Base-by-base conservation (phyloP, 768 basidiomycete species). In the Tricholomella constricta region DNA sequence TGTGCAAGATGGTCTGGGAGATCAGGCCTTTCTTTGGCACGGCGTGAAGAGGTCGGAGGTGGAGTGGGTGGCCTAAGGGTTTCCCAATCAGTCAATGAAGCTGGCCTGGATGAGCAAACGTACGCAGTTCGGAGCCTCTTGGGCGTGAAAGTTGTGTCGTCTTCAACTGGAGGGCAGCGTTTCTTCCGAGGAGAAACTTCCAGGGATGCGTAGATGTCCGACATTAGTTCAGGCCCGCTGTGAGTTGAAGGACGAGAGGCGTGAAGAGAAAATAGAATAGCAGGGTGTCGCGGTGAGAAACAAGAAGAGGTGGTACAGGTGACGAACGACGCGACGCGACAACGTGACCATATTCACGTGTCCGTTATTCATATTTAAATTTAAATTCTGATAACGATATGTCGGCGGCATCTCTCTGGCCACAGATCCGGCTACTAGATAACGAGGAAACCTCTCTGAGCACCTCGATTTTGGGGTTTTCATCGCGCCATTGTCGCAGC, bases 181-280 rank as follows among this genome's bases (percentile, higher is more conserved):
- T 86, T 89, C 75, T 89, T 91, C 62, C 66, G 78, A 0, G 86
- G 88, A 31, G 88, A 89, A 44, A 89, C 72, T 40, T 78, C 73
- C 20, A 91, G 78, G 14, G 80, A 69, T 36, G 82, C 70, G 65
- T 87, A 88, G 12, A 87, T 68, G 61, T 82, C 80, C 15, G 84
- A 80, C 86, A 88, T 78, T 38, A 25, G 45, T 50, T 36, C 45
- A 41, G 52, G 34, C 55, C 46, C 26, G 44, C 27, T 46, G 48
- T 32, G 17, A 26, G 37, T 4, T 20, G 15, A 44, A 58, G 37
- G 25, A 44, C 26, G 32, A 20, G 42, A 47, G 17, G 15, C 15
- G 27, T 35, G 31, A 19, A n/a, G 23, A 31, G 45, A 47, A 45
- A 49, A 3, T 9, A 32, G 42, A 44, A 17, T 20, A 53, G 54